Conservation (phyloP, 164 flowering plant species). For the Taxillus chinensis region DNA sequence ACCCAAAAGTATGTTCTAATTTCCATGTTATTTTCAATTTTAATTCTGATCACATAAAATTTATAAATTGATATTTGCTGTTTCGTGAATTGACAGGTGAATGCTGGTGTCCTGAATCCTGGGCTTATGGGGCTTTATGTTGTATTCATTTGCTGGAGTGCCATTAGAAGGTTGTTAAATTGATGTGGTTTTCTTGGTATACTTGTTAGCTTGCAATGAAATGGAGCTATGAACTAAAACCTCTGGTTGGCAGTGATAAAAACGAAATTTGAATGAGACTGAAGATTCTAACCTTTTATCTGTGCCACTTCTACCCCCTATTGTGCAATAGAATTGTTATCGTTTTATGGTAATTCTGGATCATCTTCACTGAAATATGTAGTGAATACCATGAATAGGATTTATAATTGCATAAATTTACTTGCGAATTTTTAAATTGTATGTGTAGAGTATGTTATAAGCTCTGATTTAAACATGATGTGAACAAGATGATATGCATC, state of each 20-base stretch:
- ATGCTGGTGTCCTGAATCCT: slow-evolving; percentile 70
- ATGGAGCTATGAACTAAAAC: neutral
- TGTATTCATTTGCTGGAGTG: slow-evolving; percentile 90
- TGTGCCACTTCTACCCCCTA: neutral
- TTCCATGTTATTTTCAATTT: neutral
- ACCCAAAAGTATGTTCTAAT: slow-evolving; percentile 51
- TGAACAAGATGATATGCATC: too few species aligned
- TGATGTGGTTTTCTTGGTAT: neutral
- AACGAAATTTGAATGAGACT: neutral
- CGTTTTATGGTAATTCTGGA: too few species aligned
- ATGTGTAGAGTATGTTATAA: too few species aligned
- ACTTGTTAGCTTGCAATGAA: neutral
- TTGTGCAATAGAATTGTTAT: neutral
- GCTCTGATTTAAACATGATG: too few species aligned
- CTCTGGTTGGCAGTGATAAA: neutral
- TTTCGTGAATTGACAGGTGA: slow-evolving; percentile 34
- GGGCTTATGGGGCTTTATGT: slow-evolving; percentile 89
- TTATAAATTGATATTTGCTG: neutral
- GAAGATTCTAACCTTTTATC: neutral
- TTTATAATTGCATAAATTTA: too few species aligned
- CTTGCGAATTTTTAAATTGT: too few species aligned
- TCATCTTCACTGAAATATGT: too few species aligned
- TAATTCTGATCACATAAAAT: neutral
- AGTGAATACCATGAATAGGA: too few species aligned
- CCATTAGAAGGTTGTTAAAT: slow-evolving; percentile 53